A percentile compares a stretch with the other conserved stretches of the same genome.
Conservation (phyloP, 495 filamentous ascomycete genomes). For the Penicillium mononematosum region DNA sequence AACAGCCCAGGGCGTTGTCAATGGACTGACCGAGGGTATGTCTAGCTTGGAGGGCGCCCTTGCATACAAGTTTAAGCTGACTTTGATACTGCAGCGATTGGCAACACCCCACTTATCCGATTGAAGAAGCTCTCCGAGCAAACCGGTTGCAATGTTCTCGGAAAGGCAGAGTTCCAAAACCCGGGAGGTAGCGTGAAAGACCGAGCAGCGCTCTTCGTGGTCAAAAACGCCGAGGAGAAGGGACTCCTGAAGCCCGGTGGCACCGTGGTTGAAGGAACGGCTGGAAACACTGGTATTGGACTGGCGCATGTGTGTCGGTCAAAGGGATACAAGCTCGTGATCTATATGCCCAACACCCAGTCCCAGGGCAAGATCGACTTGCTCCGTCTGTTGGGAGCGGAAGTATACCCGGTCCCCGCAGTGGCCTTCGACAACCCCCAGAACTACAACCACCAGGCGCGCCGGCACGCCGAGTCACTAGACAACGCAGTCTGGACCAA, state of each 20-base stretch:
- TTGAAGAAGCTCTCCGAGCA: conserved; percentile 84
- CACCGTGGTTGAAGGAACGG: conserved; percentile 94
- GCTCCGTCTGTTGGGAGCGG: conserved; percentile 86
- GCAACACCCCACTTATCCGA: conserved; percentile 92
- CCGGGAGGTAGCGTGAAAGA: conserved; percentile 96
- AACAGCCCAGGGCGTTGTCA: conserved; percentile 76
- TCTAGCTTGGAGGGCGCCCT: conserved; percentile 7
- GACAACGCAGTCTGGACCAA: conserved; percentile 98
- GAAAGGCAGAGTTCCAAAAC: conserved; percentile 99
- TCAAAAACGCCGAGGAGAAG: conserved; percentile 87
- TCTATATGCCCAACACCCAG: conserved; percentile 99
- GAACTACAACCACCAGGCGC: conserved; percentile 97
- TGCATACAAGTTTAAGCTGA: conserved; percentile 12
- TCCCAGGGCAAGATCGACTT: conserved; percentile 97
- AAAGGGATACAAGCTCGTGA: conserved; percentile 90
- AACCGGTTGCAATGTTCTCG: conserved; percentile 91
- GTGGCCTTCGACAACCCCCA: conserved; percentile 94
- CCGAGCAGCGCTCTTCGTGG: conserved; percentile 89
- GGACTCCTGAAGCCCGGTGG: conserved; percentile 80
- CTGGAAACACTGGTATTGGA: conserved; percentile 96
- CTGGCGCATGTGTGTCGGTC: conserved; percentile 94
- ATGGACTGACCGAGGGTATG: conserved; percentile 84
- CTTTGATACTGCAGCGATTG: conserved; percentile 66
- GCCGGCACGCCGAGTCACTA: conserved; percentile 76
- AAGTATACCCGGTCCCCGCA: conserved; percentile 95